phyloP scores from a whole-genome alignment of 805 yeast species.

The Blastobotrys americana region DNA sequence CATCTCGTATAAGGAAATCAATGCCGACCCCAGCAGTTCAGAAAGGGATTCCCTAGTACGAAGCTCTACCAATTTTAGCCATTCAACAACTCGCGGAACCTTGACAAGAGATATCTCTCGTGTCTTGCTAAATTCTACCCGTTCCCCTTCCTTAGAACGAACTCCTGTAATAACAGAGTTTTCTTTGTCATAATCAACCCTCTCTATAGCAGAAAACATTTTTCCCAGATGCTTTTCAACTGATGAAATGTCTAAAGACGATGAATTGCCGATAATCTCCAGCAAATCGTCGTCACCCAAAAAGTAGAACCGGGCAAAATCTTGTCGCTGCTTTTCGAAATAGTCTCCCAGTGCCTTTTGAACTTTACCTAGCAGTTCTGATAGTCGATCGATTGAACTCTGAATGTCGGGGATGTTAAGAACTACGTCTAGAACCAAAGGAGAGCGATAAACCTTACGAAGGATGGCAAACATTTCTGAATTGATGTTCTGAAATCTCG shows the following conservation, averaged over 20 bases:
- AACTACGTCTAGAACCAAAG: constrained; percentile 48
- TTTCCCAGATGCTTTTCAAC: constrained; percentile 57
- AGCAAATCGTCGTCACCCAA: constrained; percentile 85
- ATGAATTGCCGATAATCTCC: constrained; percentile 67
- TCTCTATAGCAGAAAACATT: constrained; percentile 60
- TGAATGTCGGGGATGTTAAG: constrained; percentile 44
- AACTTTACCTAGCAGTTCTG: constrained; percentile 51
- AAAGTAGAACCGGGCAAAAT: constrained; percentile 77
- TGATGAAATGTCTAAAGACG: constrained; percentile 36
- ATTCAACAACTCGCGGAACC: constrained; percentile 44
- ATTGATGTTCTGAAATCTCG: constrained; percentile 57
- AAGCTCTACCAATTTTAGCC: constrained; percentile 55
- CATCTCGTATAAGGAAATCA: constrained; percentile 12
- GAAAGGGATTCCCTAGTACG: constrained; percentile 47
- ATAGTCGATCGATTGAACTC: constrained; percentile 40
- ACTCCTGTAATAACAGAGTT: constrained; percentile 39
- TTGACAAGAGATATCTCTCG: constrained; percentile 39
- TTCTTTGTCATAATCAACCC: constrained; percentile 34
- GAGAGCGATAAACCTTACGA: constrained; percentile 42
- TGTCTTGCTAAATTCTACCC: constrained; percentile 24
- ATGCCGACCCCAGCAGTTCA: constrained; percentile 27
- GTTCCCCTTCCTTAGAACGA: constrained; percentile 61
- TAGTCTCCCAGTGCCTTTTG: constrained; percentile 66
- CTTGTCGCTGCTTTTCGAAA: constrained; percentile 68
- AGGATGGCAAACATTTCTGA: constrained; percentile 51